Evolutionary conservation across 1,284 basidiomycete genomes (phyloP), one percentile per base, ranked within the genome.

Genomic region (Moesziomyces sp.): DNA sequence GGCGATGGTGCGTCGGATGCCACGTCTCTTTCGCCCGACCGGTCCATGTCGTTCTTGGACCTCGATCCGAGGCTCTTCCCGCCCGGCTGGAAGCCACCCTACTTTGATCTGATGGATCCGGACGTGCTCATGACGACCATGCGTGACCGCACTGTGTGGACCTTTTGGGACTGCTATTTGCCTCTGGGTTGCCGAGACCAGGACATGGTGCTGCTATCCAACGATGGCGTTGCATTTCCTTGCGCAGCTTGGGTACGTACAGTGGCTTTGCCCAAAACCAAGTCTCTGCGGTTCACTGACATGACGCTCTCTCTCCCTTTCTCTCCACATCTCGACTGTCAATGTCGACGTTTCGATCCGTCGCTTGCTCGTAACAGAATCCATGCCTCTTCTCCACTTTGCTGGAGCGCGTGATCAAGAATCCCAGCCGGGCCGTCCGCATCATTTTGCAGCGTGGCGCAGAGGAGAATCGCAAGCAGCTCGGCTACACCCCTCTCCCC

Each of bases 131-230:
- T 62, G 58, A 62, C 60, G 0, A 46, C 55, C 26, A 44, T 64
- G 46, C 61, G 67, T 0, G 53, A 70, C 38, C 43, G 43, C 8
- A 74, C 72, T 8, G 67, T 70, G 11, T 74, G 72, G 72, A 70
- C 66, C 7, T 74, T 74, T 23, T 74, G 72, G 72, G 72, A 74
- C 59, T 74, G 67, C 52, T 63, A 59, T n/a, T 49, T 69, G 16
- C 72, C 72, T 3, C 52, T 74, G 2, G 72, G 72, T 5, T 57
- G 62, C n/a, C 62, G 72, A 8, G 72, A 70, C 28, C 66, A 74
- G 48, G 72, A 74, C 35, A 50, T 74, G 54, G 61, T 74, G 13
- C 16, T 74, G 16, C 26, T 59, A n/a, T 70, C 66, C 28, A 66
- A 59, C 28, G 72, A 74, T 28, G 63, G 60, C 24, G 35, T 67